Percentiles rank a stretch among this genome's conserved stretches.
phyloP scores from a whole-genome alignment of 2,329 filamentous ascomycete genomes.

The Juglanconis juglandina region DNA sequence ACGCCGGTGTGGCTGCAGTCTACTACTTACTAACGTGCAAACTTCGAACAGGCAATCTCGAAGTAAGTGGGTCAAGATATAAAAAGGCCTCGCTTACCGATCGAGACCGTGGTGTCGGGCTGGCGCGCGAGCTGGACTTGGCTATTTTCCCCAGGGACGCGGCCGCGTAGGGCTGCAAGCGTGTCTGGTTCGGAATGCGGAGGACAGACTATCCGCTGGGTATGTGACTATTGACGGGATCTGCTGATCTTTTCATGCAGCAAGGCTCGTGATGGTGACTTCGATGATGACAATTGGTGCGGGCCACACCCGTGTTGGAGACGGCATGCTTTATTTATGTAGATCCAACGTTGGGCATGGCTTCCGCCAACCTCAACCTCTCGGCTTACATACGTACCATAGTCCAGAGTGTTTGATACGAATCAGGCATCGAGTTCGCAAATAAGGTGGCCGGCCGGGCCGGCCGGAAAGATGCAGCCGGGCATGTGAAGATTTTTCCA shows the following conservation, averaged over 20 bases:
- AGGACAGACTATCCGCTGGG: background rate
- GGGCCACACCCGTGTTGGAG: background rate
- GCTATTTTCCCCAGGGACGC: no score
- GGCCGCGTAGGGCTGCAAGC: background rate
- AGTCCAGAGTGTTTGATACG: no score
- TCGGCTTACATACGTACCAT: no score
- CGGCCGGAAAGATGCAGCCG: no score
- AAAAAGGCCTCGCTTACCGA: conserved; percentile 5
- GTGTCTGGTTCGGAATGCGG: background rate
- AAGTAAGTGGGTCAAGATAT: conserved; percentile 7
- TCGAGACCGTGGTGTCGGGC: background rate
- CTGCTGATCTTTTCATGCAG: background rate
- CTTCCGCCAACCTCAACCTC: no score
- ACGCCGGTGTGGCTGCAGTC: no score
- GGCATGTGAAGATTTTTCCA: no score
- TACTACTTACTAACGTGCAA: background rate
- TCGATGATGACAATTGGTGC: background rate
- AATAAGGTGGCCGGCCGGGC: no score
- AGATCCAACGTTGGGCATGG: no score
- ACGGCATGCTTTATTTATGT: no score
- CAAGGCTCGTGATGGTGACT: background rate
- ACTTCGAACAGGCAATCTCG: background rate
- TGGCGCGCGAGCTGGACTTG: no score
- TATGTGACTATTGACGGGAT: background rate
- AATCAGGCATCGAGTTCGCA: no score